phyloP scores from a whole-genome alignment of 1,284 basidiomycete species.

The Naganishia cerealis region DNA sequence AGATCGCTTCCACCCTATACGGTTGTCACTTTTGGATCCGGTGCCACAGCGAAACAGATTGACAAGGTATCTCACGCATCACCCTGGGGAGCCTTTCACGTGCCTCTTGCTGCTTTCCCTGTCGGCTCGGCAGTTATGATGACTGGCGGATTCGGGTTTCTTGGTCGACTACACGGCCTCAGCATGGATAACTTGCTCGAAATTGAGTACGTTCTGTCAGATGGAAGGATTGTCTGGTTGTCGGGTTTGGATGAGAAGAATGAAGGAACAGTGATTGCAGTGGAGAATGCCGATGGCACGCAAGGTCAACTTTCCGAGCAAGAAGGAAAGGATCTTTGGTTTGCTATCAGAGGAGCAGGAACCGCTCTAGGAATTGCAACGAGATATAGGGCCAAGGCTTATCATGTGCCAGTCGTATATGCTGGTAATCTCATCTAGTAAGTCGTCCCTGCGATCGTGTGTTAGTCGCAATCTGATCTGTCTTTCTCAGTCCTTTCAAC shows the following conservation, averaged over 20 bases:
- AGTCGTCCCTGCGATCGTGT: conserved; percentile 39
- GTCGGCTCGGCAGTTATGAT: conserved; percentile 72
- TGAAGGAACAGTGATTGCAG: conserved; percentile 28
- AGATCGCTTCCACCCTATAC: conserved; percentile 65
- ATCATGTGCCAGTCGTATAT: conserved; percentile 80
- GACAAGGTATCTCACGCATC: conserved; percentile 71
- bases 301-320: conserved; percentile 42
- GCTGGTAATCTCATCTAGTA: conserved; percentile 88
- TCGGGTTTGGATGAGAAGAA: conserved; percentile 56
- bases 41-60: conserved; percentile 75
- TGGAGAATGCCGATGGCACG: conserved; percentile 37
- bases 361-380: conserved; percentile 81
- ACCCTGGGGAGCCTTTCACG: conserved; percentile 79
- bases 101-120: conserved; percentile 65
- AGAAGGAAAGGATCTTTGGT: conserved; percentile 65
- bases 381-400: conserved; percentile 79
- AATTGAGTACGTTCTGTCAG: conserved; percentile 71
- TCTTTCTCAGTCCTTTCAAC: conserved; percentile 71
- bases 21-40: conserved; percentile 78
- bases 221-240: conserved; percentile 69
- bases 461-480: conserved; percentile 1
- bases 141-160: conserved; percentile 84
- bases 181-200: conserved; percentile 81
- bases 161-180: conserved; percentile 76
- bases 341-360: conserved; percentile 82